These are phyloP conservation scores for Aspergillus calidoustus DNA, from an alignment of 2,329 filamentous ascomycete species.

Conservation along the genomic window DNA sequence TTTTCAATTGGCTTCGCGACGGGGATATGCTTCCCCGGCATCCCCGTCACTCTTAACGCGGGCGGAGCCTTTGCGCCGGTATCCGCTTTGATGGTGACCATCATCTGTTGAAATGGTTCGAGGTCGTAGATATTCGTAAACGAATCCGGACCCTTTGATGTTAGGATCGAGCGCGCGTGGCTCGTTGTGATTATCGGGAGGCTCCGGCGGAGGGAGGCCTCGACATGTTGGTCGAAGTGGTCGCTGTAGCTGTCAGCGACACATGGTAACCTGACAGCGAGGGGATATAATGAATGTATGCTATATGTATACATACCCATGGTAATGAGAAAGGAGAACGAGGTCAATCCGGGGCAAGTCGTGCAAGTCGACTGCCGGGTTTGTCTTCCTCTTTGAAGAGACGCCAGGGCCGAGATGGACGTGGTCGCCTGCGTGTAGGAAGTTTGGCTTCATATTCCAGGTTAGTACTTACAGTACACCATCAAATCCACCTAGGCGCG, in stretches of 20 bases:
- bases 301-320: constrained; percentile 45
- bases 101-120: constrained; percentile 59
- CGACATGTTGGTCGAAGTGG: constrained; percentile 60
- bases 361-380: constrained; percentile 65
- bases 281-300: too few relatives aligned
- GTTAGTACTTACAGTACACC: too few relatives aligned
- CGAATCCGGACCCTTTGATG: constrained; percentile 50
- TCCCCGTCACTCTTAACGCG: constrained; percentile 62
- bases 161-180: constrained; percentile 61
- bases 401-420: constrained; percentile 70
- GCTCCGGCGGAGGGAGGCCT: constrained; percentile 54
- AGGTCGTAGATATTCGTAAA: constrained; percentile 62
- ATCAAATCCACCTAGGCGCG: too few relatives aligned
- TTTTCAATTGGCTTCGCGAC: constrained; percentile 44
- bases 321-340: constrained; percentile 68
- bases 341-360: constrained; percentile 63
- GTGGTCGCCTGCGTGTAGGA: constrained; percentile 68
- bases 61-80: constrained; percentile 33
- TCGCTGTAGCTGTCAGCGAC: constrained; percentile 37
- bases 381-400: constrained; percentile 57
- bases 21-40: constrained; percentile 68
- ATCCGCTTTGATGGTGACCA: constrained; percentile 47
- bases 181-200: constrained; percentile 68
- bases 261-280: neutral
- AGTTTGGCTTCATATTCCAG: constrained; percentile 54